Evolutionary conservation across 257 asterid genomes (phyloP).

Genomic region (Primulina tabacum): DNA sequence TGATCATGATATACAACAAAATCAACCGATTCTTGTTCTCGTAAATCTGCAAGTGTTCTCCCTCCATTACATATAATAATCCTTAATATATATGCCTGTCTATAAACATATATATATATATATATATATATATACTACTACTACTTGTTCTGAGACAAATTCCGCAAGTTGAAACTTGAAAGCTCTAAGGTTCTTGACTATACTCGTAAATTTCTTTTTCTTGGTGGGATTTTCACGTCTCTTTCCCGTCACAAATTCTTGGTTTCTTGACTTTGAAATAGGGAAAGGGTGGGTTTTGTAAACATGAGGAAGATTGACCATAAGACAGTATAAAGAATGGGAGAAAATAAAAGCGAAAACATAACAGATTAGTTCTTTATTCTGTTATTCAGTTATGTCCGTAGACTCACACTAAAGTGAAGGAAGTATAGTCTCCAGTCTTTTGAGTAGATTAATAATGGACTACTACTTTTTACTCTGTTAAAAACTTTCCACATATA

Average conservation of each 20-base stretch:
- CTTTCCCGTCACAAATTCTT: neutral
- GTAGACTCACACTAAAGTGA: slow-evolving; percentile 33
- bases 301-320: neutral
- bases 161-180: too few relatives aligned
- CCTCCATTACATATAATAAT: neutral
- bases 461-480: neutral
- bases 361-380: slow-evolving; percentile 45
- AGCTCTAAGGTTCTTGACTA: neutral
- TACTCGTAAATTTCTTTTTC: neutral
- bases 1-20: slow-evolving; percentile 10
- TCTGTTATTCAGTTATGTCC: slow-evolving; percentile 51
- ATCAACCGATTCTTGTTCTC: neutral
- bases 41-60: neutral
- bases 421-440: slow-evolving; percentile 18
- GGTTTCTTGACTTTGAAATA: neutral
- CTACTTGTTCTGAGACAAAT: neutral
- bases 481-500: neutral
- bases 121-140: too few relatives aligned
- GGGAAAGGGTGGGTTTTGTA: neutral
- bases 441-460: slow-evolving; percentile 21
- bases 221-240: too few relatives aligned
- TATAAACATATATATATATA: neutral
- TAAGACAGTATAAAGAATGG: neutral
- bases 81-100: too few relatives aligned
- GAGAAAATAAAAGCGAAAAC: slow-evolving; percentile 1